Percentiles rank a stretch among this genome's conserved stretches.
phyloP scores from a whole-genome alignment of 768 basidiomycete genomes.

The Suillus fuscotomentosus region DNA sequence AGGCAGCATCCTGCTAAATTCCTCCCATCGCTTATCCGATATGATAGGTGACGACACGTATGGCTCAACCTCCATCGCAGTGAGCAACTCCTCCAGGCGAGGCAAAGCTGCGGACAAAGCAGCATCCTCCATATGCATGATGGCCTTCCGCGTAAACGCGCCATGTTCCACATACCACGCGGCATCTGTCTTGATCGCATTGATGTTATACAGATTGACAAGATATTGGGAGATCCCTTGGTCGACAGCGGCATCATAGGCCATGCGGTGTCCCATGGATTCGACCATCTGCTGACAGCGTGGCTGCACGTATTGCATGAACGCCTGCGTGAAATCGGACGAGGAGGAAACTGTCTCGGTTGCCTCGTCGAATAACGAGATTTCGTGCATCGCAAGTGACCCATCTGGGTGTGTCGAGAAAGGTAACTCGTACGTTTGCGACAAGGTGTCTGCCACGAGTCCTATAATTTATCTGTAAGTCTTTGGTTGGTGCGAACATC shows the following conservation, averaged over 20 bases:
- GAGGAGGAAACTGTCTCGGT: background rate
- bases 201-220: background rate
- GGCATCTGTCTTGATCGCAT: background rate
- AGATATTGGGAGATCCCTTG: background rate
- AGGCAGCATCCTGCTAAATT: background rate
- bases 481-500: background rate
- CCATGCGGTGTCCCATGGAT: constrained; percentile 27
- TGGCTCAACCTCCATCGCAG: constrained; percentile 20
- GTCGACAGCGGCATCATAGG: constrained; percentile 25
- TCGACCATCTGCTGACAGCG: constrained; percentile 23
- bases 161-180: constrained; percentile 4
- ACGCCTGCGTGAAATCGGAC: constrained; percentile 16
- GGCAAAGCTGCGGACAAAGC: constrained; percentile 18
- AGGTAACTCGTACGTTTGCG: constrained; percentile 18
- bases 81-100: constrained; percentile 19
- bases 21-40: constrained; percentile 25
- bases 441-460: constrained; percentile 26
- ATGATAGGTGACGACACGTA: constrained; percentile 28
- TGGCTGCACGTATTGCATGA: constrained; percentile 21
- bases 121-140: background rate
- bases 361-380: constrained; percentile 9
- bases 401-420: constrained; percentile 11
- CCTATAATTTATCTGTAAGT: constrained; percentile 15
- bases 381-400: constrained; percentile 24
- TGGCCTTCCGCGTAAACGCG: background rate